Conservation (phyloP, 2,329 filamentous ascomycete genomes). For the Botryotinia narcissicola region DNA sequence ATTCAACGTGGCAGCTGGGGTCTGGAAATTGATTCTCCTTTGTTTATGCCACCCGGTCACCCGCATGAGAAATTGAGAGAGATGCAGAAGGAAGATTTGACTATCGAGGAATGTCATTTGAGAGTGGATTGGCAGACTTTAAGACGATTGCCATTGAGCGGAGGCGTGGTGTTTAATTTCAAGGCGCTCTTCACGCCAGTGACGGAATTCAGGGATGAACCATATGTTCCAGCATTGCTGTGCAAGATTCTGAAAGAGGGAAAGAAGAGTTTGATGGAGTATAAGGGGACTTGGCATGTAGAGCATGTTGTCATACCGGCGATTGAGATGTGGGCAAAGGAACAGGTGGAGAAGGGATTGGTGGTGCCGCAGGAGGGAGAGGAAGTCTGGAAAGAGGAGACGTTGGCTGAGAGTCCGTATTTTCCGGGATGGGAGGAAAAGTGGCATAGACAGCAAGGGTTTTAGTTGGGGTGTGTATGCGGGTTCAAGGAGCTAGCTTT, state of each 20-base stretch:
- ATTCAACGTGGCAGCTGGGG: conserved; percentile 87
- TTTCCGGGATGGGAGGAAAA: conserved; percentile 75
- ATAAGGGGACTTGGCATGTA: conserved; percentile 79
- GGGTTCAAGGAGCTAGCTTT: not conserved
- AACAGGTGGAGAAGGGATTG: conserved; percentile 63
- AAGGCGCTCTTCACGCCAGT: conserved; percentile 81
- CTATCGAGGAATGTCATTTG: conserved; percentile 60
- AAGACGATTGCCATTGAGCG: conserved; percentile 72
- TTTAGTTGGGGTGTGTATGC: conserved; percentile 33
- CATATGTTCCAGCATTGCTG: conserved; percentile 67
- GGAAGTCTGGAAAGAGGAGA: conserved; percentile 53
- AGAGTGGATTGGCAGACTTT: conserved; percentile 89
- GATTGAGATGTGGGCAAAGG: conserved; percentile 59
- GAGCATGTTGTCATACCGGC: conserved; percentile 69
- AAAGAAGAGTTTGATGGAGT: conserved; percentile 69
- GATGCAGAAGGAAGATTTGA: conserved; percentile 55
- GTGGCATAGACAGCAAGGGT: conserved; percentile 65
- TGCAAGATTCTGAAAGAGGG: conserved; percentile 68
- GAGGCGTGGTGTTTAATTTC: conserved; percentile 80
- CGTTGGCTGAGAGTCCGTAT: conserved; percentile 72
- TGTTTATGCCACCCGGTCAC: conserved; percentile 71
- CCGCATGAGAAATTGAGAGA: conserved; percentile 60
- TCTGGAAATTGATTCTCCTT: conserved; percentile 69
- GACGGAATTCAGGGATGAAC: conserved; percentile 65
- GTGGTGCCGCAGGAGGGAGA: conserved; percentile 43